Conservation (phyloP, 768 basidiomycete species). For the Collybiopsis luxurians region DNA sequence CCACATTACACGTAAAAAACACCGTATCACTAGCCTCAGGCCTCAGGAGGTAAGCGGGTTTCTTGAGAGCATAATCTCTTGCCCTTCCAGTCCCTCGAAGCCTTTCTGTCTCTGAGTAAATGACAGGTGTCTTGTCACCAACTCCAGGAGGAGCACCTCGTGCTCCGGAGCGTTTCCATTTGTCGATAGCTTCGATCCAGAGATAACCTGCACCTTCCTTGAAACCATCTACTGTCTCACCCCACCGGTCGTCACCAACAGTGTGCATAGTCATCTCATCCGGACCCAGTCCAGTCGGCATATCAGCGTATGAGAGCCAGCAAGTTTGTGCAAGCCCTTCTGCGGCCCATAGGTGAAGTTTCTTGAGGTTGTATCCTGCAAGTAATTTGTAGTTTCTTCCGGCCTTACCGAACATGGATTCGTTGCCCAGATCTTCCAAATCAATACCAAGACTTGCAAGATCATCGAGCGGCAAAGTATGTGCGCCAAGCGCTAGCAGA, state of each 20-base stretch:
- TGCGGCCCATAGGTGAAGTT: slow-evolving; percentile 75
- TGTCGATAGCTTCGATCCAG: slow-evolving; percentile 51
- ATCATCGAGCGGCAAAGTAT: slow-evolving; percentile 56
- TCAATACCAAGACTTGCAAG: slow-evolving; percentile 48
- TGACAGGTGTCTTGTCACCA: slow-evolving; percentile 35
- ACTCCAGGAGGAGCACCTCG: slow-evolving; percentile 53
- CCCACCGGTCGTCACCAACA: slow-evolving; percentile 16
- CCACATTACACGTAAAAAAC: neutral
- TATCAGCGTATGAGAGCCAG: slow-evolving; percentile 69
- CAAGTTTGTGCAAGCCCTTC: slow-evolving; percentile 73
- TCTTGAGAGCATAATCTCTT: slow-evolving; percentile 54
- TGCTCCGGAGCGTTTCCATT: slow-evolving; percentile 46
- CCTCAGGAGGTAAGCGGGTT: slow-evolving; percentile 53
- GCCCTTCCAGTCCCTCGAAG: slow-evolving; percentile 19
- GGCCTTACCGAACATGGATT: slow-evolving; percentile 30
- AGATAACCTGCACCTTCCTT: slow-evolving; percentile 19
- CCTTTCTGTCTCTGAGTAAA: slow-evolving; percentile 29
- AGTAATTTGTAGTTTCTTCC: slow-evolving; percentile 34
- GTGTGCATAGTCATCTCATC: slow-evolving; percentile 50
- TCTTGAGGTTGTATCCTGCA: slow-evolving; percentile 46
- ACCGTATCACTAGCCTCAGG: slow-evolving; percentile 58
- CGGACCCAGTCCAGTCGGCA: slow-evolving; percentile 64
- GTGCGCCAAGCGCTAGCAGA: slow-evolving; percentile 66
- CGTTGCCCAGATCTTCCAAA: slow-evolving; percentile 38
- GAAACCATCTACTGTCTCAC: slow-evolving; percentile 16